Evolutionary conservation across 2,329 filamentous ascomycete species (phyloP), one percentile per base, ranked within the genome.

Genomic region (Clonostachys chloroleuca): DNA sequence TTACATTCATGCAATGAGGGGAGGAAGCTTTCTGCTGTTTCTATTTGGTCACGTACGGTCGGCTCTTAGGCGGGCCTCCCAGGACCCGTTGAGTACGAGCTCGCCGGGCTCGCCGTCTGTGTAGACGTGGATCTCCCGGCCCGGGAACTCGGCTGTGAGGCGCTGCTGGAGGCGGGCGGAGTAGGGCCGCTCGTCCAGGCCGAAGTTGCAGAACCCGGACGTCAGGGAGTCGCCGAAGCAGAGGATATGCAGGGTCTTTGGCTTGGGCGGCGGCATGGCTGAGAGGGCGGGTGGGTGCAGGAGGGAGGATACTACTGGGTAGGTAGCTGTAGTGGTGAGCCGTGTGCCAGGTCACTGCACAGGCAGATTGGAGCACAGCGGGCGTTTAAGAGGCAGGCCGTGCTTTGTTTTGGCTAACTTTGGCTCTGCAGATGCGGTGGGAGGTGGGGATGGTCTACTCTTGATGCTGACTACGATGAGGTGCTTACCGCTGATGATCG

Each of bases 181-280:
- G 64, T 86, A 87, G 0, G 83, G 80, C 49, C 79, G 71, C 41
- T 65, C 67, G 44, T 51, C 58, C 13, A 63, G 44, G 17, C 76
- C 78, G 42, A 54, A 64, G 49, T 52, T 45, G 33, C 69, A 66
- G 59, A 68, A 83, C 40, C 83, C 83, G 12, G 69, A 71, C 6
- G 83, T 86, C 42, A 87, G 73, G 37, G 80, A 84, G 70, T 84
- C 74, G 60, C 82, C 82, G 61, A 85, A 81, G 68, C 81, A 84
- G 50, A 85, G 73, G 56, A 85, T 75, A 12, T 18, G 36, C 36
- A 39, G 36, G 24, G 24, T 30, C 24, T 30, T 30, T 30, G 24
- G 24, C 24, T 30, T 30, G 24, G 24, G 24, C 24, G 24, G 9
- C 24, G 24, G 24, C 24, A 30, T 30, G 24, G 24, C 9, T 30